Evolutionary conservation across 2,329 filamentous ascomycete species (phyloP).

Genomic region (Stachybotrys echinatus): DNA sequence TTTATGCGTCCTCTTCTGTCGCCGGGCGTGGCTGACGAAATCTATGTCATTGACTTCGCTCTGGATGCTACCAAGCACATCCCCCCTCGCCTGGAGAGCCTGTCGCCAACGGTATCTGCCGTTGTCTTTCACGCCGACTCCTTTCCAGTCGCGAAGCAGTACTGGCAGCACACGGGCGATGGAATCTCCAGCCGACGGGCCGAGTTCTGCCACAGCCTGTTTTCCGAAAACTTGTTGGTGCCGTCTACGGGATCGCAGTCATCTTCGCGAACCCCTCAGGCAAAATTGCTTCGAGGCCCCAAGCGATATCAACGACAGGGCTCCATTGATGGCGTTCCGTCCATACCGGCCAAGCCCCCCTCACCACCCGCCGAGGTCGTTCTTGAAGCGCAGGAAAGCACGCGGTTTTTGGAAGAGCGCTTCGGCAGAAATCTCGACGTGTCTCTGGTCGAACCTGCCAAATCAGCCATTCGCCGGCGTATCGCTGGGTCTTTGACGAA

Average conservation of each 20-base stretch:
- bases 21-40: constrained; percentile 38
- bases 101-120: constrained; percentile 59
- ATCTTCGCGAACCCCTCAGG: constrained; percentile 14
- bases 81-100: constrained; percentile 44
- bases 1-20: constrained; percentile 64
- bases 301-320: constrained; percentile 66
- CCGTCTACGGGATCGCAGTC: constrained; percentile 19
- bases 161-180: constrained; percentile 95
- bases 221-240: constrained; percentile 60
- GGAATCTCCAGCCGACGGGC: constrained; percentile 87
- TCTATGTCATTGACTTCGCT: constrained; percentile 57
- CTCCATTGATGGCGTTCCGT: constrained; percentile 29
- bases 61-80: constrained; percentile 50
- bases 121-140: constrained; percentile 66
- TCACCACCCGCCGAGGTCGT: constrained; percentile 10
- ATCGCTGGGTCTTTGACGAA: constrained; percentile 82
- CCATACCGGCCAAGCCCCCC: constrained; percentile 13
- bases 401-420: constrained; percentile 83
- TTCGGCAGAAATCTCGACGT: constrained; percentile 88
- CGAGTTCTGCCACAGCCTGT: constrained; percentile 77
- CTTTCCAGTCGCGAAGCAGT: constrained; percentile 77
- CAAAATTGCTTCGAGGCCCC: constrained; percentile 61
- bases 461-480: constrained; percentile 75
- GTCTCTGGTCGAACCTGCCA: constrained; percentile 73
- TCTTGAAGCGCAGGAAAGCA: constrained; percentile 57